These are phyloP conservation scores for Phytopythium boreale DNA, from an alignment of 352 stramenopile genomes.

Conservation along the genomic window DNA sequence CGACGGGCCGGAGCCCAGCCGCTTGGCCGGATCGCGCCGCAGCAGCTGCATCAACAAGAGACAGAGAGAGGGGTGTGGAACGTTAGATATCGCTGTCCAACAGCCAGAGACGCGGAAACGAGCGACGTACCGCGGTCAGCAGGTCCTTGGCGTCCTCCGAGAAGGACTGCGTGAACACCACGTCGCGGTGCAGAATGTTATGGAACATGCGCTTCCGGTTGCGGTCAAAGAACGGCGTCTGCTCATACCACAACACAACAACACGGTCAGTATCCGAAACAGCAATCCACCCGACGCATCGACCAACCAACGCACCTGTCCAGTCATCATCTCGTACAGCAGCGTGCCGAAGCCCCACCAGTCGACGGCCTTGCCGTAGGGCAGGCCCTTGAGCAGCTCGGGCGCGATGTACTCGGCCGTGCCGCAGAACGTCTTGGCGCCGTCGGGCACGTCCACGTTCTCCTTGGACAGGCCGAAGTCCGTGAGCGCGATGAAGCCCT, in stretches of 20 bases:
- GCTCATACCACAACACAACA: not conserved
- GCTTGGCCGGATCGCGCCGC: conserved; percentile 78
- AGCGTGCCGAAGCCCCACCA: conserved; percentile 94
- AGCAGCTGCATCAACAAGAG: conserved; percentile 43
- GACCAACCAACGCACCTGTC: conserved; percentile 28
- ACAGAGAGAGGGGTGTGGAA: not conserved
- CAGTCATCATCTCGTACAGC: conserved; percentile 95
- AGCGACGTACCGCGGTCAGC: conserved; percentile 47
- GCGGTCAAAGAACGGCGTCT: conserved; percentile 94
- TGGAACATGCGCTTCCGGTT: conserved; percentile 95
- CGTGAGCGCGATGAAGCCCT: conserved; percentile 91
- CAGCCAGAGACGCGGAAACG: not conserved
- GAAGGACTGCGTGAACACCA: conserved; percentile 85
- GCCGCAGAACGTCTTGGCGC: conserved; percentile 91
- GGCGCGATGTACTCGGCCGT: conserved; percentile 93
- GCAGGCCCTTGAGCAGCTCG: conserved; percentile 86
- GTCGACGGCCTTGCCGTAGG: conserved; percentile 90
- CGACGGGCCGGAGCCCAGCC: conserved; percentile 71
- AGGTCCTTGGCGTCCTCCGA: conserved; percentile 86
- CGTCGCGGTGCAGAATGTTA: conserved; percentile 89
- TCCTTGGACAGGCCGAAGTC: conserved; percentile 94
- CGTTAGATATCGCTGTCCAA: not conserved
- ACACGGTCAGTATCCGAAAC: not conserved
- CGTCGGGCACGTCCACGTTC: conserved; percentile 84
- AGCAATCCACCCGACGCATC: not conserved